These are phyloP conservation scores for Candida anglica DNA, from an alignment of 805 yeast species.

Conservation along the genomic window DNA sequence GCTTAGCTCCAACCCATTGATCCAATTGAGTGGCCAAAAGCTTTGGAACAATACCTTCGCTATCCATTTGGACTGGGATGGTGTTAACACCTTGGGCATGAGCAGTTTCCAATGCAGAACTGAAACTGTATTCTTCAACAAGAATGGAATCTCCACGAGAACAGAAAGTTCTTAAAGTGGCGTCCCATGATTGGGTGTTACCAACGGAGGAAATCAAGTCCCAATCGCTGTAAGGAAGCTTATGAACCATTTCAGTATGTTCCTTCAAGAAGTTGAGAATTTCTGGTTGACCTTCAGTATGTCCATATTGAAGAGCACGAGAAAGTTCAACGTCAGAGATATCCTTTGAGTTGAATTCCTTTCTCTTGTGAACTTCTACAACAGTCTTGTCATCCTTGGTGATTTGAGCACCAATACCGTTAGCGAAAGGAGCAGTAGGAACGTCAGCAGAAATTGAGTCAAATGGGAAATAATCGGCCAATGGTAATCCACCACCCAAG, in stretches of 20 bases:
- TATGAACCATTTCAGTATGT: slow-evolving; percentile 59
- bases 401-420: slow-evolving; percentile 71
- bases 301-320: slow-evolving; percentile 90
- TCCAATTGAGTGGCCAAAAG: slow-evolving; percentile 57
- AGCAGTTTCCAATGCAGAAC: slow-evolving; percentile 82
- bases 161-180: slow-evolving; percentile 72
- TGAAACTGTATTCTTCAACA: slow-evolving; percentile 78
- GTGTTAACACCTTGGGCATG: slow-evolving; percentile 65
- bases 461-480: slow-evolving; percentile 90
- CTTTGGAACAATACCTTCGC: slow-evolving; percentile 72
- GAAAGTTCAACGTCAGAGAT: slow-evolving; percentile 63
- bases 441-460: slow-evolving; percentile 65
- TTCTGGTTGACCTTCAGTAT: slow-evolving; percentile 76
- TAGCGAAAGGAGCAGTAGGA: slow-evolving; percentile 75
- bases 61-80: slow-evolving; percentile 76
- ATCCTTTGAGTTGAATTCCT: slow-evolving; percentile 14
- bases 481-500: slow-evolving; percentile 94
- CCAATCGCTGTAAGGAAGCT: slow-evolving; percentile 59
- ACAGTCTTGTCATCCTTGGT: slow-evolving; percentile 38
- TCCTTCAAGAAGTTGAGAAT: slow-evolving; percentile 63
- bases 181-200: slow-evolving; percentile 88
- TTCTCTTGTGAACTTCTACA: slow-evolving; percentile 38
- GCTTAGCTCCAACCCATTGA: slow-evolving; percentile 73
- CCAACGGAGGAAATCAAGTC: slow-evolving; percentile 69
- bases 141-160: slow-evolving; percentile 78